phyloP scores from a whole-genome alignment of 495 filamentous ascomycete genomes.

The Penicillium subrubescens region DNA sequence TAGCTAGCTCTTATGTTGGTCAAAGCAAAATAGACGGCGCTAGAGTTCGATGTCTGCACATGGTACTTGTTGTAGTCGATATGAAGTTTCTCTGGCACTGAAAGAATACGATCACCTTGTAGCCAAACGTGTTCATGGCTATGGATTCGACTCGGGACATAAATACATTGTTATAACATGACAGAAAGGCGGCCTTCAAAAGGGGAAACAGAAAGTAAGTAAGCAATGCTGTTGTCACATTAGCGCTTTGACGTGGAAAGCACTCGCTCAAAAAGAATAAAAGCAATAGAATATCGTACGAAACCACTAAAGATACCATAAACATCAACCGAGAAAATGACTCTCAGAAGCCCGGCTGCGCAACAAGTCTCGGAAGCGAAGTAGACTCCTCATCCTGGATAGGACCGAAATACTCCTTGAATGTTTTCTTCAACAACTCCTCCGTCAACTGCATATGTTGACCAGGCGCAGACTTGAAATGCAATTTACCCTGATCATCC shows the following conservation, averaged over 20 bases:
- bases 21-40: slow-evolving; percentile 27
- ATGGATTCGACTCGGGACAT: not conserved
- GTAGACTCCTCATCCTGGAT: slow-evolving; percentile 22
- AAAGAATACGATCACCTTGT: not conserved
- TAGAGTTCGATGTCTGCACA: slow-evolving; percentile 5
- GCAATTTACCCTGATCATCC: slow-evolving; percentile 76
- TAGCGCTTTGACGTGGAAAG: not conserved
- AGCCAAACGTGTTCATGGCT: not conserved
- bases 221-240: not conserved
- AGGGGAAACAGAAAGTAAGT: not conserved
- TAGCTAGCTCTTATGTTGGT: slow-evolving; percentile 28
- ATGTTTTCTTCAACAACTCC: slow-evolving; percentile 62
- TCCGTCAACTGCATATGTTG: slow-evolving; percentile 83
- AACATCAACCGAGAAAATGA: not conserved
- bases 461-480: slow-evolving; percentile 70
- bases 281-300: slow-evolving; percentile 8
- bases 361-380: slow-evolving; percentile 20
- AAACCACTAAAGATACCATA: not conserved
- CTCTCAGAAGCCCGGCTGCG: slow-evolving; percentile 21
- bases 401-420: slow-evolving; percentile 68
- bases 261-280: not conserved
- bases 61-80: not conserved
- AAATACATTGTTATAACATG: not conserved
- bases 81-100: not conserved
- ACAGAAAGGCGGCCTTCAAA: not conserved